These are phyloP conservation scores for Penicillium italicum DNA, from an alignment of 2,329 filamentous ascomycete genomes.

Conservation along the genomic window DNA sequence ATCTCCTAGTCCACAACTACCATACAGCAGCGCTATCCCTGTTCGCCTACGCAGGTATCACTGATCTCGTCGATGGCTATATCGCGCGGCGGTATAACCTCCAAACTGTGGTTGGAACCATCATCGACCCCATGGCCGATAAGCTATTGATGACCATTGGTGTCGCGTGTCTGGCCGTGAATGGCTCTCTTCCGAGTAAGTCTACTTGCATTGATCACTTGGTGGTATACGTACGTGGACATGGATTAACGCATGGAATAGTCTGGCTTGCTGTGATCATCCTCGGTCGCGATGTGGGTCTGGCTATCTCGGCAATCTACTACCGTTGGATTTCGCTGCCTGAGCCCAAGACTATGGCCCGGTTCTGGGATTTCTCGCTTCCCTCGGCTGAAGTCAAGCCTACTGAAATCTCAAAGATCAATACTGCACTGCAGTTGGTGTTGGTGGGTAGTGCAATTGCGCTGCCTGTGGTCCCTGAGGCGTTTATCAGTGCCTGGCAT, in stretches of 20 bases:
- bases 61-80: constrained; percentile 89
- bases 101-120: constrained; percentile 88
- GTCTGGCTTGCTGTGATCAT: constrained; percentile 89
- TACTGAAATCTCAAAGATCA: constrained; percentile 58
- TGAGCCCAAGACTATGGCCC: constrained; percentile 81
- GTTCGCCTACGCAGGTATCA: constrained; percentile 89
- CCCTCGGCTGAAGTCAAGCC: constrained; percentile 51
- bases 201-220: background rate
- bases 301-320: constrained; percentile 84
- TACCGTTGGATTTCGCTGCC: constrained; percentile 94
- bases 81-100: constrained; percentile 84
- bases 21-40: constrained; percentile 74
- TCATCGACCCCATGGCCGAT: constrained; percentile 96
- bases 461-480: constrained; percentile 65
- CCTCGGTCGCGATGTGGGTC: constrained; percentile 77
- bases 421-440: constrained; percentile 85
- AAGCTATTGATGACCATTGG: constrained; percentile 93
- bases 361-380: constrained; percentile 97
- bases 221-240: background rate
- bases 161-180: constrained; percentile 77
- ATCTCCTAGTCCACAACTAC: constrained; percentile 79
- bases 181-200: constrained; percentile 75
- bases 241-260: constrained; percentile 30
- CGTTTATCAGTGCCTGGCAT: constrained; percentile 53
- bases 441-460: constrained; percentile 82